phyloP scores from a whole-genome alignment of 108 stramenopile genomes.

The Fragilariopsis cylindrus region DNA sequence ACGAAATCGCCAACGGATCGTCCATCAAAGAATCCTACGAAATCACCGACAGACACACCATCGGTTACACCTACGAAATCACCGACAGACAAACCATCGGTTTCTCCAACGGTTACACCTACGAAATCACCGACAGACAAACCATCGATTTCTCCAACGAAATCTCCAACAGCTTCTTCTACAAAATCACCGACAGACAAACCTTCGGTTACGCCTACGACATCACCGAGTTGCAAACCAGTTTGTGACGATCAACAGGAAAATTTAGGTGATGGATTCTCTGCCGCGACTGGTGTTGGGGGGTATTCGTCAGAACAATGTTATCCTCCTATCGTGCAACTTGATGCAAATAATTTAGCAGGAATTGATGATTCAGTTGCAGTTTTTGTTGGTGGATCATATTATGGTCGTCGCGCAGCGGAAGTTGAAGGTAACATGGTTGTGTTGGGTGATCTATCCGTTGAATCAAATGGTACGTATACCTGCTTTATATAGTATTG shows the following conservation, averaged over 20 bases:
- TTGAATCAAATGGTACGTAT: slow-evolving; percentile 1
- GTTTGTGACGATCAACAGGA: not conserved
- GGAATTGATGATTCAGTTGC: slow-evolving; percentile 22
- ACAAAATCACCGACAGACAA: not conserved
- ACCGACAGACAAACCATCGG: not conserved
- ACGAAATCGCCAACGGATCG: not conserved
- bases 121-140: slow-evolving; percentile 1
- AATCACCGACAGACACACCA: not conserved
- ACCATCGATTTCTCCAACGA: not conserved
- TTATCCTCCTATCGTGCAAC: not conserved
- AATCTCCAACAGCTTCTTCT: not conserved
- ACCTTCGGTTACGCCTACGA: not conserved
- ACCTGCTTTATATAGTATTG: too few relatives aligned
- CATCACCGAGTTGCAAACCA: not conserved
- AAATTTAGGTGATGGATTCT: slow-evolving; percentile 19
- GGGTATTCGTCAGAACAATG: not conserved
- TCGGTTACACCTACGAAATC: not conserved
- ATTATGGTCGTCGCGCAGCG: not conserved
- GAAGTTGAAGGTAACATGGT: slow-evolving; percentile 37
- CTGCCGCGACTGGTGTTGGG: not conserved
- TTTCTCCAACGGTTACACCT: not conserved
- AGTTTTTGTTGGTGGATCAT: slow-evolving; percentile 24
- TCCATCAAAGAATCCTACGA: not conserved
- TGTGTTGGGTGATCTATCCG: slow-evolving; percentile 21
- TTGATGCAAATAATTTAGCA: not conserved